Evolutionary conservation across 306 rosid species (phyloP), one percentile per base, ranked within the genome.

Genomic region (Abrus pulchellus): DNA sequence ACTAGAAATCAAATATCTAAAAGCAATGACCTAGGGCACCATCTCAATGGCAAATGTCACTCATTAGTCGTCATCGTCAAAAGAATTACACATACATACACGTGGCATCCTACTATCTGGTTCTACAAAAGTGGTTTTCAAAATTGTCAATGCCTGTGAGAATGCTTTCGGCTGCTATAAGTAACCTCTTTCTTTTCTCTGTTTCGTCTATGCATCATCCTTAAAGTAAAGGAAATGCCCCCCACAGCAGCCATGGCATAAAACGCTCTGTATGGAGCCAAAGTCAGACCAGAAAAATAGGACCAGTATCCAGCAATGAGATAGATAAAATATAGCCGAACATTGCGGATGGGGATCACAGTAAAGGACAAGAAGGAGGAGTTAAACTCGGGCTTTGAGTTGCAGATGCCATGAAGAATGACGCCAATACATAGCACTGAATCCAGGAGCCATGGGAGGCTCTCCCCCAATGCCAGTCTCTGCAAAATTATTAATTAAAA

Each of bases 381-480:
- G 85, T 88, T 93, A 82, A 87, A 86, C 80, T 91, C 91, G 0
- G 97, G 99, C 81, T 87, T 92, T 10, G 97, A 83, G 34, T 76
- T 89, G 89, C 90, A 90, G 68, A 91, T 65, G 30, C 98, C 97
- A 61, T 95, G 98, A 85, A 95, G 93, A 84, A 95, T 92, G 86
- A 92, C 87, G 32, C 99, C 94, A 2, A 83, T 80, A 86, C 89
- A 87, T 81, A 93, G 94, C 78, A 87, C 80, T 6, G 97, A 88
- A 90, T 95, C 99, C 90, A 95, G 63, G 40, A 95, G 65, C 97
- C 97, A 88, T 3, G 98, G 97, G 54, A 90, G 85, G 80, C 90
- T 87, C 85, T 85, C 88, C 30, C 91, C 93, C 86, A 83, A 82
- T 10, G 93, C 94, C 78, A 92, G 72, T 84, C 98, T 95, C 99